Percentiles rank a stretch among this genome's conserved stretches.
Evolutionary conservation across 768 basidiomycete genomes (phyloP).

Genomic region (Tubosaeta sp.): DNA sequence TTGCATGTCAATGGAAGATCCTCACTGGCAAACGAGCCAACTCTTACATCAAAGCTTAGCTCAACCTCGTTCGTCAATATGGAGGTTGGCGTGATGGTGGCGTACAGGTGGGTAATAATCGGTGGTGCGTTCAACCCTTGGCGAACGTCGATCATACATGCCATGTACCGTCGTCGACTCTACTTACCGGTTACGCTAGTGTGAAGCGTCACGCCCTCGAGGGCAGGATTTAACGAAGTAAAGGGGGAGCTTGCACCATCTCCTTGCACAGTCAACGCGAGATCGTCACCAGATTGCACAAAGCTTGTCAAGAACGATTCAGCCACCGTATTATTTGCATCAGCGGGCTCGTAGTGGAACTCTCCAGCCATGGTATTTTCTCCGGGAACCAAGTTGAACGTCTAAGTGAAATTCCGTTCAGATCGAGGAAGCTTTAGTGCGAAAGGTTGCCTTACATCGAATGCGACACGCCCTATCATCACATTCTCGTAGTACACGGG

Average conservation of each 20-base stretch:
- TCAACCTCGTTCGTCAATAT: slow-evolving; percentile 48
- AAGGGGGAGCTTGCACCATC: slow-evolving; percentile 60
- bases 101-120: slow-evolving; percentile 55
- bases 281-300: slow-evolving; percentile 45
- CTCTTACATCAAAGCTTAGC: slow-evolving; percentile 54
- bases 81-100: slow-evolving; percentile 47
- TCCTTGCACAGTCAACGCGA: slow-evolving; percentile 56
- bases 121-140: slow-evolving; percentile 47
- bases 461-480: slow-evolving; percentile 55
- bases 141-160: neutral
- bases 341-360: slow-evolving; percentile 63
- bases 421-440: neutral
- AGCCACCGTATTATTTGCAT: slow-evolving; percentile 64
- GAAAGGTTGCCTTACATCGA: slow-evolving; percentile 40
- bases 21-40: neutral
- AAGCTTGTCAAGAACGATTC: slow-evolving; percentile 58
- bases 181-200: slow-evolving; percentile 46
- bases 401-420: slow-evolving; percentile 30
- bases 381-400: slow-evolving; percentile 57
- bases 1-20: neutral
- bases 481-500: slow-evolving; percentile 55
- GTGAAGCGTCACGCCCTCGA: slow-evolving; percentile 48
- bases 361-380: slow-evolving; percentile 49
- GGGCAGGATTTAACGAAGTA: slow-evolving; percentile 49
- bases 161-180: neutral